Conservation (phyloP, 2,329 filamentous ascomycete species). For the Aspergillus tubingensis region DNA sequence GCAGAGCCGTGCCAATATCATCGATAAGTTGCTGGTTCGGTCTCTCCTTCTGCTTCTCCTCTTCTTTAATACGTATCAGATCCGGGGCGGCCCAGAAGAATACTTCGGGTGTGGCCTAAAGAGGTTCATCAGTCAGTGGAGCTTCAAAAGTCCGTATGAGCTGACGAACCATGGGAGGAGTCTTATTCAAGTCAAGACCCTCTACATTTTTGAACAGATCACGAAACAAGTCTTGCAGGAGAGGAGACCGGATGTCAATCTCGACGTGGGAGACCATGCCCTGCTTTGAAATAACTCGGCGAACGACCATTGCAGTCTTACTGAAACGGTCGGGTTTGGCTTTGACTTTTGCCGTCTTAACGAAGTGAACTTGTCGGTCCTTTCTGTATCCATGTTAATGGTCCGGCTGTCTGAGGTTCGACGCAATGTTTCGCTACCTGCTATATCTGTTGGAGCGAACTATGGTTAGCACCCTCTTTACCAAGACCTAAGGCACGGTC, state of each 20-base stretch:
- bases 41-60: not conserved
- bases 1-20: slow-evolving; percentile 5
- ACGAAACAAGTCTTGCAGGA: not conserved
- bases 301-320: slow-evolving; percentile 4
- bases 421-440: not conserved
- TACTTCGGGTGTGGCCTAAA: not conserved
- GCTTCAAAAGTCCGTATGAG: not conserved
- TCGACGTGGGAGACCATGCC: slow-evolving; percentile 6
- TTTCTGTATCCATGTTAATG: not conserved
- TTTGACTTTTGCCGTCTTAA: not conserved
- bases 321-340: slow-evolving; percentile 4
- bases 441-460: not conserved
- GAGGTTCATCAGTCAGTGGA: not conserved
- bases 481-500: not conserved
- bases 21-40: not conserved
- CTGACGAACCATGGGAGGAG: not conserved
- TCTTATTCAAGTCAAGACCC: not conserved
- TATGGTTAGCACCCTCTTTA: not conserved
- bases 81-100: slow-evolving; percentile 4
- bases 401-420: too few relatives aligned
- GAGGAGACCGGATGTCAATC: slow-evolving; percentile 3
- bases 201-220: not conserved
- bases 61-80: not conserved
- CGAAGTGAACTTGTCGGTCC: not conserved
- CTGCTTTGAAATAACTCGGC: not conserved